phyloP scores from a whole-genome alignment of 352 stramenopile species.

The Phytophthora rubi region DNA sequence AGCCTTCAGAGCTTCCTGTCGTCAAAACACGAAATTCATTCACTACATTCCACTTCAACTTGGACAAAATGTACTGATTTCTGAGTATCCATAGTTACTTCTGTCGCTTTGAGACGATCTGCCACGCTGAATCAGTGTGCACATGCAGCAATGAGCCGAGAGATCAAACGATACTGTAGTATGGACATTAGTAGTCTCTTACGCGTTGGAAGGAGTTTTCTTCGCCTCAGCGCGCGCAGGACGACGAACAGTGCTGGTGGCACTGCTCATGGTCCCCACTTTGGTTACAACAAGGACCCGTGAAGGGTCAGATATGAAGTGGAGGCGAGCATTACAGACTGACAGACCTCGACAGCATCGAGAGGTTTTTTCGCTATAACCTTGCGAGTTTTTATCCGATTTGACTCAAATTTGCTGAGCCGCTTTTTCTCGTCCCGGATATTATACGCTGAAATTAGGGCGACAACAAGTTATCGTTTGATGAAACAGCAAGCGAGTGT shows the following conservation, averaged over 20 bases:
- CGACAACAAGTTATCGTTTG: too few species aligned
- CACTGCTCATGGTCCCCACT: constrained; percentile 19
- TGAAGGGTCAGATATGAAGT: constrained; percentile 30
- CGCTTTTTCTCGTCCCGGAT: too few species aligned
- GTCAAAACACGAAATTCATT: constrained; percentile 9
- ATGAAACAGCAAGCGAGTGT: too few species aligned
- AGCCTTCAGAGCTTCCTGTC: constrained; percentile 54
- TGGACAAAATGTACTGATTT: not conserved
- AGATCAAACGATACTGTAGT: not conserved
- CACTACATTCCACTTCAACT: not conserved
- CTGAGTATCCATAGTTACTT: constrained; percentile 33
- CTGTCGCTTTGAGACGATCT: constrained; percentile 58
- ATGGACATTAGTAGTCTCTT: constrained; percentile 1
- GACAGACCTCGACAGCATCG: too few species aligned
- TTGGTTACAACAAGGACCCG: constrained; percentile 19
- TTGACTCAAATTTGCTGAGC: too few species aligned
- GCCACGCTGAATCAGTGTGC: constrained; percentile 35
- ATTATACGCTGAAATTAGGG: too few species aligned
- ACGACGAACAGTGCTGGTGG: constrained; percentile 13
- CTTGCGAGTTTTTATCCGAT: too few species aligned
- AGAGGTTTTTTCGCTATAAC: too few species aligned
- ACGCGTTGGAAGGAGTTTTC: constrained; percentile 43
- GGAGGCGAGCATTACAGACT: not conserved
- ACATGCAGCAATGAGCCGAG: not conserved
- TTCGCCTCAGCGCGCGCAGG: constrained; percentile 41